Base-by-base conservation (phyloP, 2,329 filamentous ascomycete genomes). In the Falciphora oryzae region DNA sequence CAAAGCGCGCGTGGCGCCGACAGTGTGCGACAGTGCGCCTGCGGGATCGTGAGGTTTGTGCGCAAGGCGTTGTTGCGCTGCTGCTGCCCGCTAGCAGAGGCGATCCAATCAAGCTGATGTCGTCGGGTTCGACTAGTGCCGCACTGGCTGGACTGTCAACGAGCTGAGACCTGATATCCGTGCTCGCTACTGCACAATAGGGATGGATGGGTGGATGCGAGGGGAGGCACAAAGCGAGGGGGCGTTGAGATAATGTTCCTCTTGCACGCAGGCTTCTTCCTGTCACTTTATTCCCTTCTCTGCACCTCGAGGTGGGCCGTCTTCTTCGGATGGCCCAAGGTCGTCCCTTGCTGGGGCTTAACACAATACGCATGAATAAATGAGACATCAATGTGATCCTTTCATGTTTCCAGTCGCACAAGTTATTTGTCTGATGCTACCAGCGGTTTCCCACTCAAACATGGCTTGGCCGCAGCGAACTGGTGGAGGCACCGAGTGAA, bases 1-100 rank as follows among this genome's bases (percentile, higher is more conserved):
- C 44, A 53, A 53, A 53, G 44, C 44, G 44, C 44, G n/a, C 44
- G n/a, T 53, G 44, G 44, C 44, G 44, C 44, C 44, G 44, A 53
- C 8, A 53, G 38, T 25, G 44, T 53, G 44, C 18, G n/a, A 53
- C 44, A n/a, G 44, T 53, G 44, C 44, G 44, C 22, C 44, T 53
- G 44, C 44, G 44, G 44, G 44, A 53, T 25, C n/a, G 22, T 53
- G 44, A n/a, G 22, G 44, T n/a, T 53, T 53, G 44, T 53, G 44
- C 44, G 44, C 44, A n/a, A 25, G n/a, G 44, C 44, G 22, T n/a
- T n/a, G 44, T 16, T 22, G 16, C 38, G n/a, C 22, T 22, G 38
- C 38, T 50, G 4, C 38, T 50, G 38, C 6, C 38, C 16, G 16
- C 38, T 22, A 2, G 18, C 38, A 22, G 16, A 25, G 44, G 44